Conservation (phyloP, 2,329 filamentous ascomycete genomes). For the Trichoderma koningii region DNA sequence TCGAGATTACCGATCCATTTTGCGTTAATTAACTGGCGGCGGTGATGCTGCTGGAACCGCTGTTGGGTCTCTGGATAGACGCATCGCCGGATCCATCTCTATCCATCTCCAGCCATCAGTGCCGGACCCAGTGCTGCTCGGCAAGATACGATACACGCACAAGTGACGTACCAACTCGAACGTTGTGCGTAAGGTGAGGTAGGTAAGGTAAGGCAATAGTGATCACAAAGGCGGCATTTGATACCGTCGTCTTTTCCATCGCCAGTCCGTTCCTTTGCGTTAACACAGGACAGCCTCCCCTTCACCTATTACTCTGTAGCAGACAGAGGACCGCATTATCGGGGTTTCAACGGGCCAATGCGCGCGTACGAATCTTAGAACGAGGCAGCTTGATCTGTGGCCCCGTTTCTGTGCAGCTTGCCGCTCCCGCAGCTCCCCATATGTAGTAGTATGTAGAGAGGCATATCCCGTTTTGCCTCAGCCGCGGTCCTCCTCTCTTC, state of each 20-base stretch:
- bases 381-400: too few species aligned
- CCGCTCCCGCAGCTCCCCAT: slow-evolving; percentile 3
- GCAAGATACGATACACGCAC: neutral
- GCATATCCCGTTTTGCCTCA: too few species aligned
- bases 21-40: slow-evolving; percentile 25
- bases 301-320: neutral
- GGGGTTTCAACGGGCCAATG: neutral
- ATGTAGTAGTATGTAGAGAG: too few species aligned
- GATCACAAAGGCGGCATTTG: too few species aligned
- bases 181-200: too few species aligned
- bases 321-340: neutral
- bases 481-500: too few species aligned
- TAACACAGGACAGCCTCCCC: neutral
- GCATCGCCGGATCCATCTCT: slow-evolving; percentile 12
- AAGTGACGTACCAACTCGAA: too few species aligned
- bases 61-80: neutral
- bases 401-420: slow-evolving; percentile 7
- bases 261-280: neutral
- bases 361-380: neutral
- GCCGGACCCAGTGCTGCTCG: neutral
- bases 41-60: neutral
- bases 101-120: neutral
- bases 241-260: neutral
- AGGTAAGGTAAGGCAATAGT: too few species aligned
- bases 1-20: slow-evolving; percentile 18